These are phyloP conservation scores for Helicostylum pulchrum DNA, from an alignment of 192 early-diverging fungal genomes.

Conservation along the genomic window DNA sequence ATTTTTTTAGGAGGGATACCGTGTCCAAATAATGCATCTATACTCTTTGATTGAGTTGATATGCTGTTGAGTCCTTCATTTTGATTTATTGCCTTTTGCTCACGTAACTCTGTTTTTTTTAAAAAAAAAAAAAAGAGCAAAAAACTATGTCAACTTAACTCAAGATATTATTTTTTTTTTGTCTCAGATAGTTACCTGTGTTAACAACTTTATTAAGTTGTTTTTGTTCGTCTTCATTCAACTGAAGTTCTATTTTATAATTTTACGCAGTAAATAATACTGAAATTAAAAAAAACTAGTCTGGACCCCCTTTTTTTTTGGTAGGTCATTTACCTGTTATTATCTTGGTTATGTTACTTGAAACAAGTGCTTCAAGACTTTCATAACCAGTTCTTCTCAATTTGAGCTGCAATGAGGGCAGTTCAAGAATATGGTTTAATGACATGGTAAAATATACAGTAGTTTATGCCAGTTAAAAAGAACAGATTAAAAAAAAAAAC, in stretches of 20 bases:
- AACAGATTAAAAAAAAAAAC: too few relatives aligned
- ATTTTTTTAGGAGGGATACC: slow-evolving; percentile 5
- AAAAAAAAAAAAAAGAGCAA: not conserved
- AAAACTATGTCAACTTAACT: not conserved
- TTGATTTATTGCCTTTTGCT: not conserved
- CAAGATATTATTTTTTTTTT: not conserved
- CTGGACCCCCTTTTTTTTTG: too few relatives aligned
- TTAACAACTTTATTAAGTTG: not conserved
- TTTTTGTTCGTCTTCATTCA: not conserved
- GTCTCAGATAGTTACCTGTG: not conserved
- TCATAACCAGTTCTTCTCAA: not conserved
- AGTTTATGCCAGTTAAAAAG: not conserved
- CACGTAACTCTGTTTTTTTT: not conserved
- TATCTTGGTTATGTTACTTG: not conserved
- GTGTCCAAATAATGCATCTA: not conserved
- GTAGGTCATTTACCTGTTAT: not conserved
- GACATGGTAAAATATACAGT: not conserved
- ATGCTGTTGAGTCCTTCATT: not conserved
- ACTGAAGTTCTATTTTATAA: not conserved
- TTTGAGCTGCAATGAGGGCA: not conserved
- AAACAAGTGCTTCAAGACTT: not conserved
- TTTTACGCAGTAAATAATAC: not conserved
- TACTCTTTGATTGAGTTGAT: not conserved
- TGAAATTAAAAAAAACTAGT: not conserved
- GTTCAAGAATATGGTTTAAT: not conserved